Conservation (phyloP, 2,329 filamentous ascomycete genomes). For the Didymellaceae sp. region DNA sequence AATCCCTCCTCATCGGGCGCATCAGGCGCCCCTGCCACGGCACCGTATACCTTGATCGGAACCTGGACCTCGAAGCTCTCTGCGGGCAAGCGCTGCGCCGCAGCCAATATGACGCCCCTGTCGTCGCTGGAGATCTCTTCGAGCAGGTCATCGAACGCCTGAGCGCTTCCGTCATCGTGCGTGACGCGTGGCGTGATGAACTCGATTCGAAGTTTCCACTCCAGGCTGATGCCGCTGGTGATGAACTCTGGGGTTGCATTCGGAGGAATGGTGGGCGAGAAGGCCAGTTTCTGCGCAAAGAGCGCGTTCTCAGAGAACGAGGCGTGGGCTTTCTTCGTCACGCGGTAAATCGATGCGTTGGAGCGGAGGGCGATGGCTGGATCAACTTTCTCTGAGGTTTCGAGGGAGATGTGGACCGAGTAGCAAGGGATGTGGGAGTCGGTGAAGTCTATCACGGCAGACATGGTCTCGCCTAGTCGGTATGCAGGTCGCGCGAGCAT, state of each 20-base stretch:
- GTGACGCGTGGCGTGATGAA: slow-evolving; percentile 78
- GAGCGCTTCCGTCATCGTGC: slow-evolving; percentile 42
- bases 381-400: slow-evolving; percentile 85
- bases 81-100: slow-evolving; percentile 77
- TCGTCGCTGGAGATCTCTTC: slow-evolving; percentile 83
- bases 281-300: slow-evolving; percentile 78
- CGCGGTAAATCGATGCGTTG: slow-evolving; percentile 82
- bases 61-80: slow-evolving; percentile 92
- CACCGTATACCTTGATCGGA: slow-evolving; percentile 78
- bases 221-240: slow-evolving; percentile 83
- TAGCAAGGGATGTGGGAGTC: slow-evolving; percentile 82
- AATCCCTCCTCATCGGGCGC: slow-evolving; percentile 41
- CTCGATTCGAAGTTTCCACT: slow-evolving; percentile 89
- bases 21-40: slow-evolving; percentile 53
- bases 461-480: slow-evolving; percentile 85
- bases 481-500: slow-evolving; percentile 89
- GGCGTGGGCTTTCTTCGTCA: slow-evolving; percentile 82
- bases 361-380: slow-evolving; percentile 81
- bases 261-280: slow-evolving; percentile 82
- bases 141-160: slow-evolving; percentile 60
- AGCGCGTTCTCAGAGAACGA: slow-evolving; percentile 81
- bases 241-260: slow-evolving; percentile 88
- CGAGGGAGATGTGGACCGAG: slow-evolving; percentile 81
- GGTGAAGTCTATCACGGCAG: slow-evolving; percentile 82
- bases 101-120: slow-evolving; percentile 76